Evolutionary conservation across 2,329 filamentous ascomycete genomes (phyloP).

Genomic region (Aureobasidium zeae): DNA sequence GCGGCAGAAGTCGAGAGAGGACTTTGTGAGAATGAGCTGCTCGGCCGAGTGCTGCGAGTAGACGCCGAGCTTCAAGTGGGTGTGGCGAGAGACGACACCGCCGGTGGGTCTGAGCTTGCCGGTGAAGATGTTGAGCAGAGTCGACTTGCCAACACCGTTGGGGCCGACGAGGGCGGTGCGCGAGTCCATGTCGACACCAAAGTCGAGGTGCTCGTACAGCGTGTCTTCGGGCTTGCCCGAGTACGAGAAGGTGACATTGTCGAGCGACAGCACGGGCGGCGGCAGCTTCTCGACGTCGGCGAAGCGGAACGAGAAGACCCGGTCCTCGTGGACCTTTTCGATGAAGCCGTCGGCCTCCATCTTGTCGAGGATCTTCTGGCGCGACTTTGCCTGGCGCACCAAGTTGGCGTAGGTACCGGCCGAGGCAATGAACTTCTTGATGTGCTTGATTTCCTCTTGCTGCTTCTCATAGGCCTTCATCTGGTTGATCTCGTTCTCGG

Average conservation of each 20-base stretch:
- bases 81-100: slow-evolving; percentile 81
- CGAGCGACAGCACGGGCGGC: slow-evolving; percentile 89
- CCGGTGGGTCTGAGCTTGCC: slow-evolving; percentile 79
- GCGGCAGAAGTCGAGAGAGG: slow-evolving; percentile 90
- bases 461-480: slow-evolving; percentile 99
- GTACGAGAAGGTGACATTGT: slow-evolving; percentile 97
- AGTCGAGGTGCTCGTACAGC: slow-evolving; percentile 90
- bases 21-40: slow-evolving; percentile 97
- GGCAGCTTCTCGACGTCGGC: slow-evolving; percentile 99
- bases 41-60: slow-evolving; percentile 99
- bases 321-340: slow-evolving; percentile 74
- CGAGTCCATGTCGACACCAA: slow-evolving; percentile 99
- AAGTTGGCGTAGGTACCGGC: slow-evolving; percentile 99
- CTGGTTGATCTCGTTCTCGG: slow-evolving; percentile 94
- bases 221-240: slow-evolving; percentile 82
- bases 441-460: slow-evolving; percentile 97
- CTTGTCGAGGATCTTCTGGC: slow-evolving; percentile 99
- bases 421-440: slow-evolving; percentile 99
- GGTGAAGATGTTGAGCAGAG: slow-evolving; percentile 90
- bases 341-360: slow-evolving; percentile 99
- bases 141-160: slow-evolving; percentile 99
- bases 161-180: slow-evolving; percentile 93
- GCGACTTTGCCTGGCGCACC: slow-evolving; percentile 96
- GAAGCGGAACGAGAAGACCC: slow-evolving; percentile 95
- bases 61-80: slow-evolving; percentile 94